Evolutionary conservation across 1,139 yeast genomes (phyloP).

Genomic region (Kodamaea fungicola): DNA sequence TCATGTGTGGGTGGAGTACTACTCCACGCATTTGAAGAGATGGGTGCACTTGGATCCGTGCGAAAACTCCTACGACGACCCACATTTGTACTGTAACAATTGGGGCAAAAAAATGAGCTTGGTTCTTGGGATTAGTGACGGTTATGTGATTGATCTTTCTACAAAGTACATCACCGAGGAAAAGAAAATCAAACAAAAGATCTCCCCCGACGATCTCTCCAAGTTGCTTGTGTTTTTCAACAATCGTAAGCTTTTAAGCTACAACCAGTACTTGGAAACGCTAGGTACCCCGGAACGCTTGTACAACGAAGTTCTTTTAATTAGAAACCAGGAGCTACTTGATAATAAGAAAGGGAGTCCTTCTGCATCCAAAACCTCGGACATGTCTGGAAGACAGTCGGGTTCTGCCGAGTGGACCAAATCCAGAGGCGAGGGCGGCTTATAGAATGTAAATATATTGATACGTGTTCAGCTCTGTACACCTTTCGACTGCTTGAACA

Average conservation of each 20-base stretch:
- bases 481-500: slow-evolving; percentile 74
- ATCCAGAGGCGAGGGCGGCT: slow-evolving; percentile 74
- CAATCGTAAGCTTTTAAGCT: slow-evolving; percentile 29
- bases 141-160: slow-evolving; percentile 68
- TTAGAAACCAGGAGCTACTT: slow-evolving; percentile 19
- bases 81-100: slow-evolving; percentile 69
- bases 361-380: slow-evolving; percentile 7
- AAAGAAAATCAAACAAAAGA: slow-evolving; percentile 49
- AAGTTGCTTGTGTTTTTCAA: slow-evolving; percentile 36
- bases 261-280: slow-evolving; percentile 13
- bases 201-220: slow-evolving; percentile 34
- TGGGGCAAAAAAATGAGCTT: slow-evolving; percentile 96
- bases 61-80: slow-evolving; percentile 82
- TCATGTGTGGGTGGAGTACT: slow-evolving; percentile 95
- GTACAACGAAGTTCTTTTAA: slow-evolving; percentile 26
- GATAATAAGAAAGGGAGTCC: slow-evolving; percentile 2
- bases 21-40: slow-evolving; percentile 52
- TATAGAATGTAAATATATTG: not conserved
- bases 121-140: slow-evolving; percentile 63
- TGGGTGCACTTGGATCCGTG: slow-evolving; percentile 94
- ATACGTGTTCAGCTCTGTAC: slow-evolving; percentile 12
- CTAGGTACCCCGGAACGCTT: slow-evolving; percentile 13
- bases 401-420: slow-evolving; percentile 76
- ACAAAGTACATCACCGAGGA: slow-evolving; percentile 59
- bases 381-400: slow-evolving; percentile 58